Evolutionary conservation across 768 basidiomycete species (phyloP).

Genomic region (Clathrus columnatus): DNA sequence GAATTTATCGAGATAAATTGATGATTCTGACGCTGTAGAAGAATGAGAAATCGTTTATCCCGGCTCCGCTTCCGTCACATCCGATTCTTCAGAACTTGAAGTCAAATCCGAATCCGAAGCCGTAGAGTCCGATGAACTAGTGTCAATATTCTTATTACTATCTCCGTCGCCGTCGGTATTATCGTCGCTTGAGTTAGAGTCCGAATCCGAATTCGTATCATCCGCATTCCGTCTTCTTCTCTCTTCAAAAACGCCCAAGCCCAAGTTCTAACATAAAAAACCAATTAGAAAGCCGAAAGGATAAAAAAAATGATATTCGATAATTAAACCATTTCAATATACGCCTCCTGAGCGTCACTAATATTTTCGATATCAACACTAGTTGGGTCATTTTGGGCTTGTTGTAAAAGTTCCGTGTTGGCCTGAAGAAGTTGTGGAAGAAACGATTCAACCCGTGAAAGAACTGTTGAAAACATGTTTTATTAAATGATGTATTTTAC

Average conservation of each 20-base stretch:
- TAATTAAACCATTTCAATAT: conserved; percentile 58
- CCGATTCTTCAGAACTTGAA: not conserved
- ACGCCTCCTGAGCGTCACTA: conserved; percentile 33
- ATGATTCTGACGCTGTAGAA: not conserved
- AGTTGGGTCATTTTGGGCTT: conserved; percentile 38
- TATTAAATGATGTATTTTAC: not conserved
- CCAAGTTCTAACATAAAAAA: conserved; percentile 41
- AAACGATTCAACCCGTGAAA: conserved; percentile 60
- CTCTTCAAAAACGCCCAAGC: conserved; percentile 52
- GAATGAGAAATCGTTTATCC: too few species aligned
- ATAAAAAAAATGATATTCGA: conserved; percentile 5
- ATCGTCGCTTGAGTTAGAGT: conserved; percentile 11
- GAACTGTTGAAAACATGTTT: conserved; percentile 33
- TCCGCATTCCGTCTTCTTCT: conserved; percentile 14
- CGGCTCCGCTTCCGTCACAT: too few species aligned
- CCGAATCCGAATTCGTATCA: not conserved
- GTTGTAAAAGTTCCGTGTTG: conserved; percentile 42
- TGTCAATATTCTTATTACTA: too few species aligned
- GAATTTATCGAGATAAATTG: too few species aligned
- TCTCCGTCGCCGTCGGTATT: not conserved
- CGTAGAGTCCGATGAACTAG: too few species aligned
- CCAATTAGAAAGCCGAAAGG: not conserved
- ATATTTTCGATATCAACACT: conserved; percentile 66
- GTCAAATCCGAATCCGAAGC: conserved; percentile 11
- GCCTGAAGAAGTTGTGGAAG: conserved; percentile 59